Evolutionary conservation across 2,329 filamentous ascomycete genomes (phyloP).

Genomic region (Trichoderma endophyticum): DNA sequence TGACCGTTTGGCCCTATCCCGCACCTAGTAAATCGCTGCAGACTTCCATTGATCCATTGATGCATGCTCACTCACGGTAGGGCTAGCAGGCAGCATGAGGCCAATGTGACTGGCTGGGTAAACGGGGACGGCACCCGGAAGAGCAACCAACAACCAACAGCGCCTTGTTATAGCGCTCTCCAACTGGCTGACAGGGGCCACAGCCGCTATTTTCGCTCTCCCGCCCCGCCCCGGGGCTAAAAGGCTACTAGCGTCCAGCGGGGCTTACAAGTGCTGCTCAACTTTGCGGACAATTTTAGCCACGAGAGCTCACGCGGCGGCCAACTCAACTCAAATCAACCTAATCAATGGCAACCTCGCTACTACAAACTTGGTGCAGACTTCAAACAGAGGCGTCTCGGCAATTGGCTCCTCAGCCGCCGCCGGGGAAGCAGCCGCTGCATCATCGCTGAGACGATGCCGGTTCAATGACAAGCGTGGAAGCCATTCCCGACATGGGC

Average conservation of each 20-base stretch:
- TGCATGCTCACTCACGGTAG: background rate
- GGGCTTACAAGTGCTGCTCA: background rate
- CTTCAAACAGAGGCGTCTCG: background rate
- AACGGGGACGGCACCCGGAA: background rate
- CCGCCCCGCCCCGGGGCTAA: constrained; percentile 9
- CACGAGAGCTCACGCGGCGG: background rate
- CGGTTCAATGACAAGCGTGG: background rate
- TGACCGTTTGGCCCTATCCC: background rate
- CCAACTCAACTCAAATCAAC: background rate
- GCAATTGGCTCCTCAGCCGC: background rate
- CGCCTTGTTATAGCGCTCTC: background rate
- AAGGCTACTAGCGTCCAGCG: background rate
- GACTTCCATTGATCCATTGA: background rate
- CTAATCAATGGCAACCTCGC: background rate
- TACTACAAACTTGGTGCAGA: background rate
- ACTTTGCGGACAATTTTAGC: background rate
- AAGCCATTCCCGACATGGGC: background rate
- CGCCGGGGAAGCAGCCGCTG: background rate
- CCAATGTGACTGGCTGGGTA: constrained; percentile 7
- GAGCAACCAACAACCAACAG: background rate
- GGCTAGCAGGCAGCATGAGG: background rate
- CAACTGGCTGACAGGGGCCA: background rate
- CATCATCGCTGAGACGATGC: background rate
- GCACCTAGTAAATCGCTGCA: background rate
- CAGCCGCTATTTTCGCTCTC: background rate